A percentile compares a stretch with the other conserved stretches of the same genome.
Evolutionary conservation across 352 stramenopile species (phyloP).

Genomic region (Pythium utonaiense): DNA sequence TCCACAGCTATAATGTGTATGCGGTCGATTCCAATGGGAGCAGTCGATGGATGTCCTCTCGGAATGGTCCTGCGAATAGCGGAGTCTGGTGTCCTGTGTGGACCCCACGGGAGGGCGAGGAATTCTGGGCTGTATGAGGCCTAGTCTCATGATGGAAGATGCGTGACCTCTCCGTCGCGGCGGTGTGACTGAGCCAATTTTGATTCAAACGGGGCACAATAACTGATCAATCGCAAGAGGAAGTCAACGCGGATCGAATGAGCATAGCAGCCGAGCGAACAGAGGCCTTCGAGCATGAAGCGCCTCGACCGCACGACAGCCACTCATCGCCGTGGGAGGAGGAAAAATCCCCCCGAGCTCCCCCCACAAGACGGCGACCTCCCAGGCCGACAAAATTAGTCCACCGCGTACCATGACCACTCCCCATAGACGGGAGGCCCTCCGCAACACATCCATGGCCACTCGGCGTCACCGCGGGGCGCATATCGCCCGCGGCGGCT

Average conservation of each 20-base stretch:
- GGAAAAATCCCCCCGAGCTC: not conserved
- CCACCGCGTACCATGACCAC: not conserved
- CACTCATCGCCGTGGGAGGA: constrained; percentile 1
- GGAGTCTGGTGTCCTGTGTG: not conserved
- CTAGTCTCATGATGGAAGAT: not conserved
- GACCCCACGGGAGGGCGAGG: not conserved
- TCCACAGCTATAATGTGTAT: not conserved
- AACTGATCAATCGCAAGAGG: constrained; percentile 1
- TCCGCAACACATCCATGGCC: not conserved
- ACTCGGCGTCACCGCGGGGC: not conserved
- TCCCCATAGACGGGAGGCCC: not conserved
- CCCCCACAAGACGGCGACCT: constrained; percentile 1
- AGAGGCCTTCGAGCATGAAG: not conserved
- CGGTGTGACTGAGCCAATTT: not conserved
- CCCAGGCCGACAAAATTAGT: not conserved
- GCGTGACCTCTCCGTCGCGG: not conserved
- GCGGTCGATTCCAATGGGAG: not conserved
- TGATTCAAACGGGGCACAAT: not conserved
- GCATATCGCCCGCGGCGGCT: not conserved
- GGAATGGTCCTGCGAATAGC: not conserved
- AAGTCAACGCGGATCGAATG: not conserved
- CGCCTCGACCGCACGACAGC: not conserved
- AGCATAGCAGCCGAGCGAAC: not conserved
- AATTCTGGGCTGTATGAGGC: not conserved
- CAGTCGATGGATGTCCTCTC: not conserved